Conservation (phyloP, 2,329 filamentous ascomycete species). For the Epichloe gansuensis region DNA sequence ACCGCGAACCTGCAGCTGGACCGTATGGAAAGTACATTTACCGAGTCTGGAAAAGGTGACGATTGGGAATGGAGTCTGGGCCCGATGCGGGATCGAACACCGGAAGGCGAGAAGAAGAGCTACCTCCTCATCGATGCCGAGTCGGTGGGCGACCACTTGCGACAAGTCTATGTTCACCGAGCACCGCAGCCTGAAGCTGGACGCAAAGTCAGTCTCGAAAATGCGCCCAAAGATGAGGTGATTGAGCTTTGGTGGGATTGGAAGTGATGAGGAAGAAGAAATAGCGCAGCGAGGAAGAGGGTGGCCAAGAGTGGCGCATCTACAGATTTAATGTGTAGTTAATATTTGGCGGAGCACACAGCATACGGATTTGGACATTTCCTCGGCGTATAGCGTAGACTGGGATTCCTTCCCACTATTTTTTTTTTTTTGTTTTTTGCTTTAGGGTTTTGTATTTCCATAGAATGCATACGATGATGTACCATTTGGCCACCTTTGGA, state of each 20-base stretch:
- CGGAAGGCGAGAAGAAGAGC: conserved; percentile 35
- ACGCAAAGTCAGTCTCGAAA: conserved; percentile 23
- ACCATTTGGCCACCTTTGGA: neutral
- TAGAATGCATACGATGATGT: neutral
- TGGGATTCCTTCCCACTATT: neutral
- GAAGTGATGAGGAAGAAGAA: neutral
- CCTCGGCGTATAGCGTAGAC: neutral
- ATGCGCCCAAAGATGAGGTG: conserved; percentile 29
- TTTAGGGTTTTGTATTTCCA: neutral
- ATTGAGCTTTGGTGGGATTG: conserved; percentile 36
- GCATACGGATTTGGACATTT: neutral
- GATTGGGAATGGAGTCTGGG: conserved; percentile 43
- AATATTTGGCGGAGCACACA: neutral
- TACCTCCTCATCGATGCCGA: conserved; percentile 35
- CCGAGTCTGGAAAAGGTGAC: conserved; percentile 22
- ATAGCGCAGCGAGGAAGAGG: neutral
- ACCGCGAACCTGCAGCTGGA: conserved; percentile 29
- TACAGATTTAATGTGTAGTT: neutral
- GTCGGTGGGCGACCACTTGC: conserved; percentile 29
- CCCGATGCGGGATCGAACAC: conserved; percentile 30
- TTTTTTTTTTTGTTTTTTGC: neutral
- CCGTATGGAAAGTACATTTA: conserved; percentile 39
- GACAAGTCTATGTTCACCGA: conserved; percentile 43
- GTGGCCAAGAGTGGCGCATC: neutral
- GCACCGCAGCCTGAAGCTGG: conserved; percentile 11